These are phyloP conservation scores for Exophiala mesophila DNA, from an alignment of 2,329 filamentous ascomycete genomes.

Conservation along the genomic window DNA sequence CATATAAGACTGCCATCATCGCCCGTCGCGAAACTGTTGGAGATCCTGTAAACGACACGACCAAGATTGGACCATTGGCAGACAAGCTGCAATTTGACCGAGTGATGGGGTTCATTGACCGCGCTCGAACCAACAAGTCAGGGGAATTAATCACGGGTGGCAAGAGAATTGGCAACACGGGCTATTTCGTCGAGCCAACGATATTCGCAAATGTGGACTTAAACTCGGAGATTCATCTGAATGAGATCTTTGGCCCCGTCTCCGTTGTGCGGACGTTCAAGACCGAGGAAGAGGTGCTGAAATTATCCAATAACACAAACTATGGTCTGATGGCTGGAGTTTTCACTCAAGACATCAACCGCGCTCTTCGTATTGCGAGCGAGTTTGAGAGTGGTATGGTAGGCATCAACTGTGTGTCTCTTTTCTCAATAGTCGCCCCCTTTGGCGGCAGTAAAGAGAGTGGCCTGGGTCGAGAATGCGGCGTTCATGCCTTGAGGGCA, in stretches of 20 bases:
- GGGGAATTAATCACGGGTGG: slow-evolving; percentile 5
- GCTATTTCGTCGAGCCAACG: slow-evolving; percentile 17
- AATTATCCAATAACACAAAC: slow-evolving; percentile 37
- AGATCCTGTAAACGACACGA: slow-evolving; percentile 6
- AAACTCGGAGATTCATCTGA: slow-evolving; percentile 59
- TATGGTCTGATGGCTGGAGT: slow-evolving; percentile 44
- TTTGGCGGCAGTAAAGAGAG: slow-evolving; percentile 43
- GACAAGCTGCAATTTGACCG: slow-evolving; percentile 15
- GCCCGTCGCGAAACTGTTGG: slow-evolving; percentile 3
- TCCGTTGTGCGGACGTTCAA: slow-evolving; percentile 56
- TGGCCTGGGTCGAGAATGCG: slow-evolving; percentile 48
- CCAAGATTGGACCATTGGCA: slow-evolving; percentile 17
- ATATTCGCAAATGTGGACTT: slow-evolving; percentile 11
- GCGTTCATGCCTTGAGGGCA: slow-evolving; percentile 33
- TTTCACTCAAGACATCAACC: slow-evolving; percentile 60
- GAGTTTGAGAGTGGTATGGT: slow-evolving; percentile 64
- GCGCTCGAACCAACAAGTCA: slow-evolving; percentile 1
- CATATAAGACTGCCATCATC: slow-evolving; percentile 1
- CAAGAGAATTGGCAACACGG: slow-evolving; percentile 8
- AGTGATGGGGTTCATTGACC: slow-evolving; percentile 15
- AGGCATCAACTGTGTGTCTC: slow-evolving; percentile 60
- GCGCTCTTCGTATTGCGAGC: slow-evolving; percentile 51
- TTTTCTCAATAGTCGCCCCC: slow-evolving; percentile 36
- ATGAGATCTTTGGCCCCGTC: slow-evolving; percentile 72
- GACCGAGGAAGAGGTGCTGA: slow-evolving; percentile 36